Evolutionary conservation across 2,329 filamentous ascomycete genomes (phyloP).

Genomic region (Aspergillus luchuensis): DNA sequence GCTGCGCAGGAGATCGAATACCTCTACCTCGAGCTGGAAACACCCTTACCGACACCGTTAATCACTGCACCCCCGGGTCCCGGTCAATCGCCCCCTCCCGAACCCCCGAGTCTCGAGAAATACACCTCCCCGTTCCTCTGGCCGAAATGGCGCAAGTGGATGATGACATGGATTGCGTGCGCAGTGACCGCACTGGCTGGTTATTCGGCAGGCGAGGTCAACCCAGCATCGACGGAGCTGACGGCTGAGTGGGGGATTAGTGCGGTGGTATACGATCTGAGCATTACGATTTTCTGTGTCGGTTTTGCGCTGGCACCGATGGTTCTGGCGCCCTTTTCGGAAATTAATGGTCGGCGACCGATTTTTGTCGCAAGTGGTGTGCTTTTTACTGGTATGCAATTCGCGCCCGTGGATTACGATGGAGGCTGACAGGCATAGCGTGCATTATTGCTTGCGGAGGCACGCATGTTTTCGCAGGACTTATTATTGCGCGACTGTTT

Average conservation of each 20-base stretch:
- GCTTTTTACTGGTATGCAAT: constrained; percentile 60
- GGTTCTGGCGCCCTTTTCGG: constrained; percentile 82
- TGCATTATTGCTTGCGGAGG: constrained; percentile 74
- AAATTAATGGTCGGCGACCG: constrained; percentile 82
- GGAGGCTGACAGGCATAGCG: constrained; percentile 25
- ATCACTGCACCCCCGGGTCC: constrained; percentile 33
- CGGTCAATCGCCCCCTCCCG: constrained; percentile 49
- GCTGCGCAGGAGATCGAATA: constrained; percentile 49
- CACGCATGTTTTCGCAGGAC: constrained; percentile 68
- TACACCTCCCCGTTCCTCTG: constrained; percentile 74
- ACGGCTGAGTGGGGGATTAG: constrained; percentile 66
- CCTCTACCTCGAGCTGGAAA: constrained; percentile 65
- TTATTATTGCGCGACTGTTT: constrained; percentile 75
- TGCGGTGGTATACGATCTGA: constrained; percentile 66
- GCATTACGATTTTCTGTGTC: constrained; percentile 78
- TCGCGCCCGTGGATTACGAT: neutral
- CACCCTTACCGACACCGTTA: constrained; percentile 53
- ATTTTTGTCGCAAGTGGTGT: constrained; percentile 76
- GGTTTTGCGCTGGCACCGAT: constrained; percentile 85
- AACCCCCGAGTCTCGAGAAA: constrained; percentile 64
- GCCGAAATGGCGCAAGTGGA: constrained; percentile 67
- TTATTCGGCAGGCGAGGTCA: constrained; percentile 79
- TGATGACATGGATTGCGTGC: constrained; percentile 74
- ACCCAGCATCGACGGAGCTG: constrained; percentile 68
- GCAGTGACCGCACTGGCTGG: constrained; percentile 75